Evolutionary conservation across 1,284 basidiomycete species (phyloP).

Genomic region (Lentinus polychrous): DNA sequence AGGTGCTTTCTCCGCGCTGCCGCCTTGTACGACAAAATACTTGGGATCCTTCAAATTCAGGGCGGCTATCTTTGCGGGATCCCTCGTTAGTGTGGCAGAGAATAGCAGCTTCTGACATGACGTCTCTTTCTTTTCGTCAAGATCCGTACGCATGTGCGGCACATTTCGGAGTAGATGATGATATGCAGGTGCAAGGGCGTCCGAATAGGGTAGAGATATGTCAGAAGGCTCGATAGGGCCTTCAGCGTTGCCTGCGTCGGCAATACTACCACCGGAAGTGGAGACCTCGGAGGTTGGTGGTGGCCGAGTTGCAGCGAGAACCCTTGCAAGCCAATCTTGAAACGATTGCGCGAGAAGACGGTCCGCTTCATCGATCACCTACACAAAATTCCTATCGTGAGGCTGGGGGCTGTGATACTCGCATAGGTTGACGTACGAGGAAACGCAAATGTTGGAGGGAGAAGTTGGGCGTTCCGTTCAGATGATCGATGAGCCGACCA

Average conservation of each 20-base stretch:
- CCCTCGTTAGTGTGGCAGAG: constrained; percentile 92
- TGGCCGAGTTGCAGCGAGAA: constrained; percentile 66
- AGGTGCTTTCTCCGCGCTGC: constrained; percentile 17
- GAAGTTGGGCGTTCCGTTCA: constrained; percentile 84
- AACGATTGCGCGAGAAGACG: constrained; percentile 91
- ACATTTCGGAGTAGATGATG: constrained; percentile 37
- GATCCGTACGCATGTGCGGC: constrained; percentile 36
- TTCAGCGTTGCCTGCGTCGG: not conserved
- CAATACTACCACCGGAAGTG: not conserved
- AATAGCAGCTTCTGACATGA: constrained; percentile 96
- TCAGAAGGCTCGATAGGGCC: not conserved
- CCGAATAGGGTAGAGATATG: constrained; percentile 26
- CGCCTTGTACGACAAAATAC: constrained; percentile 79
- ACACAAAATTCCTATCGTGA: constrained; percentile 1
- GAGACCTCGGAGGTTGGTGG: constrained; percentile 6
- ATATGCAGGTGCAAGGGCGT: constrained; percentile 56
- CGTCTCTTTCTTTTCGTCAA: constrained; percentile 46
- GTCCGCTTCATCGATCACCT: constrained; percentile 98
- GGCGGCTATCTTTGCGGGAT: constrained; percentile 87
- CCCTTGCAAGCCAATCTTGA: constrained; percentile 88
- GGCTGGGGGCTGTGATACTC: not conserved
- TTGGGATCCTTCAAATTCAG: constrained; percentile 77
- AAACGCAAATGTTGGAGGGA: constrained; percentile 92
- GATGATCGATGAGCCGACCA: constrained; percentile 90
- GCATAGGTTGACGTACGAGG: constrained; percentile 43